Evolutionary conservation across 129 eudicot species (phyloP).

Genomic region (Solidago caesia): DNA sequence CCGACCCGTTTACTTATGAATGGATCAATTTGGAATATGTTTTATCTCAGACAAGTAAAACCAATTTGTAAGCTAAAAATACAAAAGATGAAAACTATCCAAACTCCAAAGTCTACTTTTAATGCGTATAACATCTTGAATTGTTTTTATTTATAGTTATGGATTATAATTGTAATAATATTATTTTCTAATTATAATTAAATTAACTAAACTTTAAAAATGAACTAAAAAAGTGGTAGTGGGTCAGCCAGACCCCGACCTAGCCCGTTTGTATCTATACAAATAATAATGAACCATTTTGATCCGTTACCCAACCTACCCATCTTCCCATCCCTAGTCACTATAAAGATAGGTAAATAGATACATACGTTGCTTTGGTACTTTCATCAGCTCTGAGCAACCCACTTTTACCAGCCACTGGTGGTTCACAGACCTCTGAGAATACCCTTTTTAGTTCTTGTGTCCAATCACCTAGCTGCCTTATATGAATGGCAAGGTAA

Average conservation of each 20-base stretch:
- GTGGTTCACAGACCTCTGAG: constrained; percentile 86
- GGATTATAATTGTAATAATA: background rate
- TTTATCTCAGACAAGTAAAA: constrained; percentile 4
- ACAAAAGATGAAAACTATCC: background rate
- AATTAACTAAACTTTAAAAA: background rate
- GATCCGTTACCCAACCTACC: constrained; percentile 7
- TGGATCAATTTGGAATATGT: background rate
- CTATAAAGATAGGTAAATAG: background rate
- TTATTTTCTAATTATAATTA: background rate
- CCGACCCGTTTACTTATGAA: background rate
- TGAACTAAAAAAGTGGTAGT: background rate
- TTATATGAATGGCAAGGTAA: constrained; percentile 80
- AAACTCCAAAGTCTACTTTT: background rate
- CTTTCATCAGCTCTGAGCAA: constrained; percentile 92
- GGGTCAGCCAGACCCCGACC: background rate
- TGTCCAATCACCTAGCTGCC: constrained; percentile 98
- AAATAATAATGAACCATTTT: background rate
- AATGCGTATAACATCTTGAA: background rate
- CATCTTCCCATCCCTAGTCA: background rate
- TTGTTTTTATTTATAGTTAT: background rate
- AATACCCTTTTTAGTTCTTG: constrained; percentile 79
- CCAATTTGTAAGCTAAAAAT: background rate
- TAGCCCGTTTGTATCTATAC: background rate
- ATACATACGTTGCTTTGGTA: constrained; percentile 63
- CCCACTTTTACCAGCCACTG: constrained; percentile 78